Evolutionary conservation across 306 rosid genomes (phyloP), one percentile per base, ranked within the genome.

Genomic region (Rubus parviflorus): DNA sequence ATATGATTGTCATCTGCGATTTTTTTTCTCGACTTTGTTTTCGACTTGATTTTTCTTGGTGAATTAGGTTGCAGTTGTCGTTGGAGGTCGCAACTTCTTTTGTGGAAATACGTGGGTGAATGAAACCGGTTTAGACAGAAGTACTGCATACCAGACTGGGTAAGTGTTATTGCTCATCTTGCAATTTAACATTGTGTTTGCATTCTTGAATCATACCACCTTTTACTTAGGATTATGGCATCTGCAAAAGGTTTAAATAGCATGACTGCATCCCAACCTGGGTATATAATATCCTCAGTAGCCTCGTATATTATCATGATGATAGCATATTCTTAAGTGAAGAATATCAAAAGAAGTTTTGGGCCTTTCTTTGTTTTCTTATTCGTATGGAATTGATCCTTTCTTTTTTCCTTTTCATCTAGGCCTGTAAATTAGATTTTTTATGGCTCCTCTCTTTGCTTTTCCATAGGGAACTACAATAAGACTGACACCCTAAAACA

Each of bases 101-200:
- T 95, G 97, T 73, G 97, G 97, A 83, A 92, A 95, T 75, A 87
- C 97, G 30, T 95, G 98, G 98, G 95, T 95, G 57, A 88, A 82
- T 62, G 72, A 93, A 22, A 92, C 97, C 35, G 98, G 97, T 70
- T 88, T 90, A 79, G 97, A 95, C 84, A 88, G 97, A 89, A 89
- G 88, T 73, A 87, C 93, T 49, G 93, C 97, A 69, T 92, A 95
- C 89, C 98, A 95, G 88, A 93, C 91, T 77, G 97, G 98, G 98
- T 95, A 82, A 86, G 72, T 52, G 9, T 42, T 7, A 62, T 72
- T 63, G 60, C 60, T 72, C 49, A 23, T 38, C 38, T 48, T 61
- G 60, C 49, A 17, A 7, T 65, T 3, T 48, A 40, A 75, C 23
- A 22, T 42, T 5, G 51, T 11, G 46, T 46, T 68, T 52, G 71